These are phyloP conservation scores for Candida railenensis DNA, from an alignment of 805 yeast genomes.

Conservation along the genomic window DNA sequence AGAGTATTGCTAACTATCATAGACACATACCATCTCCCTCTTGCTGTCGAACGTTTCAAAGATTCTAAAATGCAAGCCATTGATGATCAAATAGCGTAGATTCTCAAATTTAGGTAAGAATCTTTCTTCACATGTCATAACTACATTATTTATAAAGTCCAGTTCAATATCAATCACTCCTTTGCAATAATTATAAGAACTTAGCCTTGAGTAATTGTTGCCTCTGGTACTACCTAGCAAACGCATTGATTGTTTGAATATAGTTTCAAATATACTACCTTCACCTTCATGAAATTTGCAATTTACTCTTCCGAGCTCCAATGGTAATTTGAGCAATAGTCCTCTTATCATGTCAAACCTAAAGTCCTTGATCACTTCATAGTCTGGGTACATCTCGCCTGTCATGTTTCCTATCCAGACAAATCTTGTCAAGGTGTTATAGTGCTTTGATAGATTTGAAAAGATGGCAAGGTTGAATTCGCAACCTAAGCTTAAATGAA, in stretches of 20 bases:
- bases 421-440: conserved; percentile 1
- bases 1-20: neutral
- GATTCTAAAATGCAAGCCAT: conserved; percentile 7
- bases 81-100: conserved; percentile 5
- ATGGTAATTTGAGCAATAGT: neutral
- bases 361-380: neutral
- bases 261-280: neutral
- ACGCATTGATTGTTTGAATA: neutral
- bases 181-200: conserved; percentile 5
- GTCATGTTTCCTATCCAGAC: conserved; percentile 9
- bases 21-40: neutral
- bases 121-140: neutral
- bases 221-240: conserved; percentile 4
- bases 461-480: conserved; percentile 4
- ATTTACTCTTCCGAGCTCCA: neutral
- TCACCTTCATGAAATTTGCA: neutral
- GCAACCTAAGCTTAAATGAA: conserved; percentile 6
- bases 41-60: neutral
- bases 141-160: neutral
- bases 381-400: neutral
- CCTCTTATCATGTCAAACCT: conserved; percentile 5
- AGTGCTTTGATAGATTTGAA: conserved; percentile 1
- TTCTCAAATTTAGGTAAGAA: neutral
- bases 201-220: conserved; percentile 4
- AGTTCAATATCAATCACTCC: neutral